These are phyloP conservation scores for Linderina pennispora DNA, from an alignment of 192 early-diverging fungal genomes.

Conservation along the genomic window DNA sequence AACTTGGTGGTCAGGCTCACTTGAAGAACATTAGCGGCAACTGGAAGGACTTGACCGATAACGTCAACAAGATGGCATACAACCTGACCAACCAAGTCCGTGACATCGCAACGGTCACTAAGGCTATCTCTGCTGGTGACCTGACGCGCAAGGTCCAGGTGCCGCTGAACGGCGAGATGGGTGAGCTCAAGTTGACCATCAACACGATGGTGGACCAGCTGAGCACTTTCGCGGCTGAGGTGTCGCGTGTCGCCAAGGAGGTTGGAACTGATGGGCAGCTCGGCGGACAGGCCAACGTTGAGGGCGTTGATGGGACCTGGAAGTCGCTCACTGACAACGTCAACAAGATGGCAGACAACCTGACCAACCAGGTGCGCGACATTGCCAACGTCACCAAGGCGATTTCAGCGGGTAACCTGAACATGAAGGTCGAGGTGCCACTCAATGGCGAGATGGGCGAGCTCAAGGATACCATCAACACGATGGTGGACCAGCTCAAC, in stretches of 20 bases:
- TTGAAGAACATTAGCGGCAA: slow-evolving; percentile 47
- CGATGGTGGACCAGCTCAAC: slow-evolving; percentile 53
- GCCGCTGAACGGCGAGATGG: slow-evolving; percentile 47
- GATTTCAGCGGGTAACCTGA: slow-evolving; percentile 50
- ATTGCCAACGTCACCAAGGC: slow-evolving; percentile 52
- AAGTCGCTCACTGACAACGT: slow-evolving; percentile 52
- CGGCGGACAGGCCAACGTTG: slow-evolving; percentile 50
- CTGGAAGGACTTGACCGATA: slow-evolving; percentile 52
- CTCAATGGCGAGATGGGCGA: slow-evolving; percentile 48
- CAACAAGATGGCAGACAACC: slow-evolving; percentile 52
- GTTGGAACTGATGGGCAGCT: slow-evolving; percentile 63
- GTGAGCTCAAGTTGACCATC: slow-evolving; percentile 43
- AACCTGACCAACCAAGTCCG: slow-evolving; percentile 48
- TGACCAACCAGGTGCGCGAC: slow-evolving; percentile 50
- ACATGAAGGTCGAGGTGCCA: slow-evolving; percentile 43
- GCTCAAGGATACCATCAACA: slow-evolving; percentile 51
- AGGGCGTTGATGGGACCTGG: slow-evolving; percentile 47
- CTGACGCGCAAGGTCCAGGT: slow-evolving; percentile 45
- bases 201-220: slow-evolving; percentile 52
- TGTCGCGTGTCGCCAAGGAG: slow-evolving; percentile 57
- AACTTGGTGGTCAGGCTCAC: slow-evolving; percentile 53
- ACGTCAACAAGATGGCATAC: slow-evolving; percentile 46
- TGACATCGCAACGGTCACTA: slow-evolving; percentile 47
- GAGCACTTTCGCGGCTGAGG: slow-evolving; percentile 47
- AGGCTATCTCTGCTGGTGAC: slow-evolving; percentile 52